Percentiles rank a stretch among this genome's conserved stretches.
phyloP scores from a whole-genome alignment of 2,329 filamentous ascomycete species.

The Fusarium clavum region DNA sequence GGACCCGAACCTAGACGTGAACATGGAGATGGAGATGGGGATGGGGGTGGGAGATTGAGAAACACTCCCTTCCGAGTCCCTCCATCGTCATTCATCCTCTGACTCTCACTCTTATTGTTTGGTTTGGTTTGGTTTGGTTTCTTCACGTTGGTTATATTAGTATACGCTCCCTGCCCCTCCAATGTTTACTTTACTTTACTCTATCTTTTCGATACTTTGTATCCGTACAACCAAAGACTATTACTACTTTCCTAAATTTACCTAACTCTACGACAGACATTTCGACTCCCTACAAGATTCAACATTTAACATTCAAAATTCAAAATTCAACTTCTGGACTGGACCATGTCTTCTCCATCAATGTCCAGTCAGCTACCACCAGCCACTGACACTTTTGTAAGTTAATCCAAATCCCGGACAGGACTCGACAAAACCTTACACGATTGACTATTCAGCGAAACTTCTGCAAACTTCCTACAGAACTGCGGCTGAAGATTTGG shows the following conservation, averaged over 20 bases:
- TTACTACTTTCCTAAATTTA: background rate
- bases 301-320: background rate
- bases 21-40: constrained; percentile 4
- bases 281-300: background rate
- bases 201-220: background rate
- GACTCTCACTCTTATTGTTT: background rate
- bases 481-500: constrained; percentile 63
- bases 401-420: background rate
- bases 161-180: constrained; percentile 30
- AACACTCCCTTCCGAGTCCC: constrained; percentile 38
- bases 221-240: background rate
- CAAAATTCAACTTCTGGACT: background rate
- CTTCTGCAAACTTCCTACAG: constrained; percentile 58
- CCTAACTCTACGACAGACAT: background rate
- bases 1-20: background rate
- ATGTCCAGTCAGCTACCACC: constrained; percentile 5
- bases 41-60: constrained; percentile 26
- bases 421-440: background rate
- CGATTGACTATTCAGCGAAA: constrained; percentile 49
- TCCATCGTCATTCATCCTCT: constrained; percentile 38
- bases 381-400: constrained; percentile 33
- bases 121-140: constrained; percentile 15
- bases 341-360: constrained; percentile 19
- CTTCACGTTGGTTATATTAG: constrained; percentile 35
- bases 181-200: constrained; percentile 3